Conservation (phyloP, 352 stramenopile genomes). For the Aphanomyces cochlioides region DNA sequence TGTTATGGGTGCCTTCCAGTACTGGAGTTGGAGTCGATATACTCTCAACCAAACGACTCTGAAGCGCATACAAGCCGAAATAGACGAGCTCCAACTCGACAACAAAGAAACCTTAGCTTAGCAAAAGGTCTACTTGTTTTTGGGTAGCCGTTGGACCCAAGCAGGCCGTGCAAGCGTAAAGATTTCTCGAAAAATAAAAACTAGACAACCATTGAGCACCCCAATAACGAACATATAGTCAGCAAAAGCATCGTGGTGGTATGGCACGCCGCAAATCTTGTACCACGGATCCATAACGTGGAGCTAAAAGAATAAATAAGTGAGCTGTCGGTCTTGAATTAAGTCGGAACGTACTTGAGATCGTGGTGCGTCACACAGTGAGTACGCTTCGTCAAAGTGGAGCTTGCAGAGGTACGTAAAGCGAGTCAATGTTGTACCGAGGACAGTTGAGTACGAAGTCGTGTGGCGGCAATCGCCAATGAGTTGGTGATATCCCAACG, state of each 20-base stretch:
- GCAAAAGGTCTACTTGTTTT: too few species aligned
- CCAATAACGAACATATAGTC: conserved; percentile 14
- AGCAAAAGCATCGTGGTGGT: conserved; percentile 42
- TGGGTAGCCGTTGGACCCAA: conserved; percentile 13
- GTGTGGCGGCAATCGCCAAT: conserved; percentile 62
- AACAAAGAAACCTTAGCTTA: too few species aligned
- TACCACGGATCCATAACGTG: conserved; percentile 70
- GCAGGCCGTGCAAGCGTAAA: conserved; percentile 10
- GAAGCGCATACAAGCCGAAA: background rate
- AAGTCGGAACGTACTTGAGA: conserved; percentile 45
- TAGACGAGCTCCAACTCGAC: background rate
- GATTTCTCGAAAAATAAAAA: conserved; percentile 15
- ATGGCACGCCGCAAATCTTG: conserved; percentile 77
- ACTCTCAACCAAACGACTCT: background rate
- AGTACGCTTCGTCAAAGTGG: conserved; percentile 82
- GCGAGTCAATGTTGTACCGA: conserved; percentile 53
- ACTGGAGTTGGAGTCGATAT: conserved; percentile 24
- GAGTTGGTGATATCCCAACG: conserved; percentile 66
- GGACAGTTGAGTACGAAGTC: conserved; percentile 55
- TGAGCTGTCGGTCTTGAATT: too few species aligned
- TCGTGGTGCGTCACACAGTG: conserved; percentile 73
- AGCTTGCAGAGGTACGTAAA: conserved; percentile 70
- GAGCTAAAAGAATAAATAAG: conserved; percentile 26
- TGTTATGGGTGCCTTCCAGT: background rate
- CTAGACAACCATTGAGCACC: background rate